Evolutionary conservation across 495 filamentous ascomycete species (phyloP).

Genomic region (Hypoxylon subgilvum): DNA sequence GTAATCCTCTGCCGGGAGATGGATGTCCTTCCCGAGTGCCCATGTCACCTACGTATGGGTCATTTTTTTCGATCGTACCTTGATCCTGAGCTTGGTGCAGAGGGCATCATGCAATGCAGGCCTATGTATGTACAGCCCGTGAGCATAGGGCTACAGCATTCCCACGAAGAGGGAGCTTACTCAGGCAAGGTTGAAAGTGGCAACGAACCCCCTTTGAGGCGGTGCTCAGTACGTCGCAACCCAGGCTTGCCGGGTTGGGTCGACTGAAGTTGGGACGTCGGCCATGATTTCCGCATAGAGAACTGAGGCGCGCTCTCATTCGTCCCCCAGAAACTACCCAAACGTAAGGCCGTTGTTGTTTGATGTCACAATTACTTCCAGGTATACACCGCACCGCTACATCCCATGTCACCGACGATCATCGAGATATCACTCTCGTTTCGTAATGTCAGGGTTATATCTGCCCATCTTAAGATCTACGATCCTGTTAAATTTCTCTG

Average conservation of each 20-base stretch:
- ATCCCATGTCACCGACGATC: constrained; percentile 19
- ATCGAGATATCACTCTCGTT: constrained; percentile 17
- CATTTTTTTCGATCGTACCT: background rate
- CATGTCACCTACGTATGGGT: constrained; percentile 1
- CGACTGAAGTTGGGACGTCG: constrained; percentile 12
- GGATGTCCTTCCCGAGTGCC: constrained; percentile 7
- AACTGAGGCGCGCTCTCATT: constrained; percentile 17
- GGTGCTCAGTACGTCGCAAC: constrained; percentile 4
- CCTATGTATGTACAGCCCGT: constrained; percentile 1
- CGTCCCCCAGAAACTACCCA: constrained; percentile 7
- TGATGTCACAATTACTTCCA: constrained; percentile 29
- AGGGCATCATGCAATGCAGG: too few species aligned
- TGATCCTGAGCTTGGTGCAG: background rate
- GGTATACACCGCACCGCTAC: background rate
- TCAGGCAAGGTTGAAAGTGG: constrained; percentile 9
- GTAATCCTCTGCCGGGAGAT: constrained; percentile 9
- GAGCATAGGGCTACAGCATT: constrained; percentile 14
- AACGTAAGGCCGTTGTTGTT: constrained; percentile 4
- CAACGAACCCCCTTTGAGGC: constrained; percentile 10
- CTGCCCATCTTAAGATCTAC: constrained; percentile 26
- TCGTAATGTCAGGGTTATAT: constrained; percentile 25
- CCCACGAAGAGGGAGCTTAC: constrained; percentile 1
- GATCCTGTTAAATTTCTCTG: constrained; percentile 12
- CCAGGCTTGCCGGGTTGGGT: constrained; percentile 3
- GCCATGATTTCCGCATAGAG: constrained; percentile 26